A percentile compares a stretch with the other conserved stretches of the same genome.
Conservation (phyloP, 768 basidiomycete genomes). For the Terana coerulea region DNA sequence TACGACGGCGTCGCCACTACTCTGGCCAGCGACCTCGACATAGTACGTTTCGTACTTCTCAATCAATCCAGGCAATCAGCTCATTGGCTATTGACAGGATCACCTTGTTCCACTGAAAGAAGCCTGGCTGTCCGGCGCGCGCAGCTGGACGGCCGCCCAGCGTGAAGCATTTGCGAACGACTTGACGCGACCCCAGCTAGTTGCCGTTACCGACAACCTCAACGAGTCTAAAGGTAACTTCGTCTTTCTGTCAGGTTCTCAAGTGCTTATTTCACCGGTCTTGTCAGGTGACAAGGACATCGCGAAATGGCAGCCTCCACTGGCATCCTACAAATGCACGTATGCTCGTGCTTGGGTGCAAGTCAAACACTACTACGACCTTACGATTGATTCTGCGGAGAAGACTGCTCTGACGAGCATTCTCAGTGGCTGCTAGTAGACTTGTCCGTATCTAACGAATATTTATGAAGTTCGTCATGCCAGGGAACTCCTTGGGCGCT, state of each 20-base stretch:
- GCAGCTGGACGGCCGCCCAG: conserved; percentile 45
- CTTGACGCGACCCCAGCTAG: conserved; percentile 48
- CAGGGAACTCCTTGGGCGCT: no score
- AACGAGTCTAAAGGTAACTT: conserved; percentile 46
- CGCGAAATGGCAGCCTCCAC: conserved; percentile 49
- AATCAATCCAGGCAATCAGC: neutral
- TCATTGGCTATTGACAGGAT: conserved; percentile 23
- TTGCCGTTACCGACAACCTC: conserved; percentile 45
- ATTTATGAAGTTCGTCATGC: no score
- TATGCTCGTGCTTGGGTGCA: conserved; percentile 52
- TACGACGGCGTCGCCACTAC: conserved; percentile 46
- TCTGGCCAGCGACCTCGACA: conserved; percentile 46
- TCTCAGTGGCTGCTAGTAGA: conserved; percentile 37
- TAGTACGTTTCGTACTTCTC: conserved; percentile 31
- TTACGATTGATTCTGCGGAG: conserved; percentile 49
- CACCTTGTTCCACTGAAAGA: conserved; percentile 55
- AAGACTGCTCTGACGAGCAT: conserved; percentile 42
- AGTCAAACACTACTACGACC: conserved; percentile 43
- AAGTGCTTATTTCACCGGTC: neutral
- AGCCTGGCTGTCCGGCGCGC: conserved; percentile 56
- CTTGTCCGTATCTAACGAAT: no score
- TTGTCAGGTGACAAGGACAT: conserved; percentile 43
- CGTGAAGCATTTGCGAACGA: conserved; percentile 55
- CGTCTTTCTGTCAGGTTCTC: neutral
- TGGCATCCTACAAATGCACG: conserved; percentile 45